Evolutionary conservation across 345 rosid species (phyloP).

Genomic region (Leavenworthia alabamica): DNA sequence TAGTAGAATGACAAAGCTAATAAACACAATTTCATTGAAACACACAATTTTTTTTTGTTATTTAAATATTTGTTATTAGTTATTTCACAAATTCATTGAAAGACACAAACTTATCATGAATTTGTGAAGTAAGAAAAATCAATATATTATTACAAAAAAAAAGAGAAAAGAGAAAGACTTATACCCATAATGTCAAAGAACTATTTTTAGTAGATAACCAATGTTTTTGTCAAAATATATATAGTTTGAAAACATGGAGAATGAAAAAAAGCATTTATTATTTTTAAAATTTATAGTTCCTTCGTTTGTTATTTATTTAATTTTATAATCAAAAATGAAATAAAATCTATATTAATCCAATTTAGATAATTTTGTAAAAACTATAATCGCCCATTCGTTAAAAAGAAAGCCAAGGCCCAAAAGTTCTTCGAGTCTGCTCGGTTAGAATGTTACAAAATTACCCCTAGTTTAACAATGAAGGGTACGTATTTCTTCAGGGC

Average conservation of each 20-base stretch:
- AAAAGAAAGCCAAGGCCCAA: constrained; percentile 14
- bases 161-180: neutral
- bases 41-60: too few species aligned
- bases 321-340: too few species aligned
- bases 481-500: neutral
- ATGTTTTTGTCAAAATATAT: neutral
- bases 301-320: neutral
- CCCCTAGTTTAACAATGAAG: neutral
- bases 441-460: neutral
- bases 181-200: neutral
- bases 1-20: neutral
- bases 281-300: neutral
- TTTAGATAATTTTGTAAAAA: neutral
- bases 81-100: too few species aligned
- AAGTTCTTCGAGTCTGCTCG: constrained; percentile 21
- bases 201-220: neutral
- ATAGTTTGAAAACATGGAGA: neutral
- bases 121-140: neutral
- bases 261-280: neutral
- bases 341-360: neutral
- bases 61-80: too few species aligned
- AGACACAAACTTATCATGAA: too few species aligned
- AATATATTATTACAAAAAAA: neutral
- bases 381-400: constrained; percentile 5
- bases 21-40: too few species aligned